phyloP scores from a whole-genome alignment of 148 eudicot species.

The Rhododendron henanense region DNA sequence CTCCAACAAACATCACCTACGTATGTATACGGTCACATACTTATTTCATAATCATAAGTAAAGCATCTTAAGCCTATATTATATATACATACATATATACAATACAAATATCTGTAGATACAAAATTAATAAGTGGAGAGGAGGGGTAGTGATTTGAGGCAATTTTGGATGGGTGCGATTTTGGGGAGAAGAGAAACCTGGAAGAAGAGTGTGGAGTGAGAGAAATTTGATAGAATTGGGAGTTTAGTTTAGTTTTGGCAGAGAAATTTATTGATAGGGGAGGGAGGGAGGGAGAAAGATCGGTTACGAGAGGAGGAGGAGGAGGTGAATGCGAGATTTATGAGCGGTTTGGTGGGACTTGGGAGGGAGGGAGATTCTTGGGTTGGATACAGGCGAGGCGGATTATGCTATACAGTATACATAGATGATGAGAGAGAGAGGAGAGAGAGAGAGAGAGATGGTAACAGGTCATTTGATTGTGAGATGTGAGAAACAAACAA shows the following conservation, averaged over 20 bases:
- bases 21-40: too few relatives aligned
- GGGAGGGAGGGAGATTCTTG: not conserved
- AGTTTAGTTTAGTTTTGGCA: not conserved
- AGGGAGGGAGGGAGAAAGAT: not conserved
- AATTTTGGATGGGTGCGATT: not conserved
- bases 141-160: too few relatives aligned
- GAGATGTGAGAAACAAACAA: not conserved
- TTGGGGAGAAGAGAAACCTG: not conserved
- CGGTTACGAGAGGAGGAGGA: not conserved
- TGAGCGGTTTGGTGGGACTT: not conserved
- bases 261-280: not conserved
- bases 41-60: not conserved
- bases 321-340: not conserved
- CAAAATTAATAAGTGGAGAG: not conserved
- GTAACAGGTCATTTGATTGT: not conserved
- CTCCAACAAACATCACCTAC: too few relatives aligned
- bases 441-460: too few relatives aligned
- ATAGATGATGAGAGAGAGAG: not conserved
- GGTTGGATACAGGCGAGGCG: not conserved
- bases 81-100: not conserved
- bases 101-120: not conserved
- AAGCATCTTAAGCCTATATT: not conserved
- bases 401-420: not conserved
- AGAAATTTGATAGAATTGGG: not conserved
- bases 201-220: not conserved